A percentile compares a stretch with the other conserved stretches of the same genome.
Evolutionary conservation across 768 basidiomycete genomes (phyloP).

Genomic region (Lentinula detonsa): DNA sequence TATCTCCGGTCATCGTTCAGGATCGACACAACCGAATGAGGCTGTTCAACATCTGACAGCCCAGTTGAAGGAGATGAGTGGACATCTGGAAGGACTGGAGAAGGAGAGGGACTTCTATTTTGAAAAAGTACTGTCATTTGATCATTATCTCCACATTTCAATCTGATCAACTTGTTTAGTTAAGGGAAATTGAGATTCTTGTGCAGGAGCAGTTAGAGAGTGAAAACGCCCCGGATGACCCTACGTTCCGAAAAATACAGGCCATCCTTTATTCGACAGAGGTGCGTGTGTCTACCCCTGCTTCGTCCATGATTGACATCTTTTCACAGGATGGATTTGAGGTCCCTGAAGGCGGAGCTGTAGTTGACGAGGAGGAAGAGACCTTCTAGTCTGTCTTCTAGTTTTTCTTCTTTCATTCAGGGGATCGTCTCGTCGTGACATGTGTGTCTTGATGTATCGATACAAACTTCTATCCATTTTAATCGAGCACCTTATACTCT

Average conservation of each 20-base stretch:
- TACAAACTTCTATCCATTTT: not conserved
- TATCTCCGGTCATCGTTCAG: slow-evolving; percentile 59
- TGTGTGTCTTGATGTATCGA: not conserved
- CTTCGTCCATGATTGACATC: not conserved
- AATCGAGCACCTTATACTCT: not conserved
- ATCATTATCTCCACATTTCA: slow-evolving; percentile 5
- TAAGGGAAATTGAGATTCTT: slow-evolving; percentile 94
- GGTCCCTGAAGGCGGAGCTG: slow-evolving; percentile 59
- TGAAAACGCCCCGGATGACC: slow-evolving; percentile 55
- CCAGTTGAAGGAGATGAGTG: slow-evolving; percentile 78
- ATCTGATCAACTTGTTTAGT: slow-evolving; percentile 34
- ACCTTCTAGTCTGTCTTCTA: slow-evolving; percentile 2
- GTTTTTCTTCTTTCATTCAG: not conserved
- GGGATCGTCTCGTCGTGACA: not conserved
- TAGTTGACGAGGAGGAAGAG: slow-evolving; percentile 9
- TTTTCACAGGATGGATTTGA: slow-evolving; percentile 81
- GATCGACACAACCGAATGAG: slow-evolving; percentile 62
- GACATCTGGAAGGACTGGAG: slow-evolving; percentile 85
- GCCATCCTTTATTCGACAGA: slow-evolving; percentile 93
- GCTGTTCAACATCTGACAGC: slow-evolving; percentile 60
- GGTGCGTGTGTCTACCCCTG: slow-evolving; percentile 34
- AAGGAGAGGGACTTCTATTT: slow-evolving; percentile 99
- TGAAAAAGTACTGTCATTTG: slow-evolving; percentile 63
- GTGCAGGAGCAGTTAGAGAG: slow-evolving; percentile 74
- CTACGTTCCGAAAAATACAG: slow-evolving; percentile 72